Base-by-base conservation (phyloP, 768 basidiomycete genomes). In the Harrya chromipes region DNA sequence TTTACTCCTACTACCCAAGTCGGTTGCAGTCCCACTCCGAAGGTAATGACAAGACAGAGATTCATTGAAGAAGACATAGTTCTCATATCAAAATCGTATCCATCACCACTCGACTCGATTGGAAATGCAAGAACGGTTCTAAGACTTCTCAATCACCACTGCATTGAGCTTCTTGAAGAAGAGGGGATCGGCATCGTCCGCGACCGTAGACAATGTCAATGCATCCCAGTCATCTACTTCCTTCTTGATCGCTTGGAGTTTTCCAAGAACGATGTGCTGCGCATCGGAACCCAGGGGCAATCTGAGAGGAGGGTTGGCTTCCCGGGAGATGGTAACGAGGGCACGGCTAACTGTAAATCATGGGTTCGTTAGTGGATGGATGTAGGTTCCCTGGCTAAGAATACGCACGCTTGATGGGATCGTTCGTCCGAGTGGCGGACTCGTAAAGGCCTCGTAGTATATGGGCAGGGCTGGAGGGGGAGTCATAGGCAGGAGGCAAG, bases 221-320 rank as follows among this genome's bases (percentile, higher is more conserved):
- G 39, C 27, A n/a, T 55, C 41, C 50, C 53, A 58, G 4, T 53
- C 17, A 6, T 62, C 49, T 1, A 56, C 21, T 0, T 61, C 60
- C 27, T 40, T 59, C 38, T 46, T 53, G 50, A 62, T 45, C 16
- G 62, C 48, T 2, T 24, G 10, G 10, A 62, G 46, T 47, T 62
- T 63, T 16, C 40, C 49, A 13, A 40, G 47, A 2, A 62, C 38
- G 23, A 57, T 0, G 34, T 42, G 52, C 36, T 62, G 61, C 19
- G 60, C 16, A n/a, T 62, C 61, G 1, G 39, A 16, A 6, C 61
- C 61, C 33, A 63, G 17, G 7, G 61, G 61, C 12, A 62, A 31
- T 38, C 55, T 63, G 20, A 57, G 26, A 38, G 61, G 61, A 7
- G 61, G 58, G 16, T 63, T 50, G 33, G 43, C 40, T 45, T 48